Conservation (phyloP, 2,329 filamentous ascomycete species). For the Didymella arachidicola region DNA sequence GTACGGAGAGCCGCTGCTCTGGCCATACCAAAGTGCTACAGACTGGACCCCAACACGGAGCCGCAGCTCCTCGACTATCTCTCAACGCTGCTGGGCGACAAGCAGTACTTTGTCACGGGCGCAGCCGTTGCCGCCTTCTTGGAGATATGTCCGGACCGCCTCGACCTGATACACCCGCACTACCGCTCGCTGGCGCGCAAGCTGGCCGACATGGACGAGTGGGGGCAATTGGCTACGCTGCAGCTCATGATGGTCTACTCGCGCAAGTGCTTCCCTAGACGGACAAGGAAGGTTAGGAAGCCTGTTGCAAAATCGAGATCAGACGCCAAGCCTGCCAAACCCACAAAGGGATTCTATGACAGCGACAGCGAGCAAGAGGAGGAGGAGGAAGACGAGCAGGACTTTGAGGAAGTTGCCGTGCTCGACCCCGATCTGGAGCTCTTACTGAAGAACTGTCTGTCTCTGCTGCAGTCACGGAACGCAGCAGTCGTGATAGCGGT, state of each 20-base stretch:
- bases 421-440: conserved; percentile 84
- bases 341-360: conserved; percentile 80
- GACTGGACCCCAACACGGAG: conserved; percentile 83
- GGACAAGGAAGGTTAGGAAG: conserved; percentile 66
- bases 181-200: conserved; percentile 87
- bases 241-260: conserved; percentile 84
- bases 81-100: conserved; percentile 79
- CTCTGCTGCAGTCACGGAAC: conserved; percentile 91
- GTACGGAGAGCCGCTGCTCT: conserved; percentile 92
- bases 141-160: conserved; percentile 84
- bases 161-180: conserved; percentile 89
- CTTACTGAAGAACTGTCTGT: conserved; percentile 78
- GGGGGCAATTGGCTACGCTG: conserved; percentile 88
- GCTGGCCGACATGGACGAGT: conserved; percentile 98
- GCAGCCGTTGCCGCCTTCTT: conserved; percentile 89
- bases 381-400: conserved; percentile 54
- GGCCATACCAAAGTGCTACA: conserved; percentile 94
- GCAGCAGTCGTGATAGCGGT: conserved; percentile 91
- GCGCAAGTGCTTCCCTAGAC: conserved; percentile 83
- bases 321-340: conserved; percentile 48
- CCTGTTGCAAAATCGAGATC: conserved; percentile 51
- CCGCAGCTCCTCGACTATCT: conserved; percentile 88
- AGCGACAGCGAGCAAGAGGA: conserved; percentile 55
- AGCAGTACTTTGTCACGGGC: conserved; percentile 95
- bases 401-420: conserved; percentile 64